These are phyloP conservation scores for Hypoxylon trugodes DNA, from an alignment of 495 filamentous ascomycete genomes.

Conservation along the genomic window DNA sequence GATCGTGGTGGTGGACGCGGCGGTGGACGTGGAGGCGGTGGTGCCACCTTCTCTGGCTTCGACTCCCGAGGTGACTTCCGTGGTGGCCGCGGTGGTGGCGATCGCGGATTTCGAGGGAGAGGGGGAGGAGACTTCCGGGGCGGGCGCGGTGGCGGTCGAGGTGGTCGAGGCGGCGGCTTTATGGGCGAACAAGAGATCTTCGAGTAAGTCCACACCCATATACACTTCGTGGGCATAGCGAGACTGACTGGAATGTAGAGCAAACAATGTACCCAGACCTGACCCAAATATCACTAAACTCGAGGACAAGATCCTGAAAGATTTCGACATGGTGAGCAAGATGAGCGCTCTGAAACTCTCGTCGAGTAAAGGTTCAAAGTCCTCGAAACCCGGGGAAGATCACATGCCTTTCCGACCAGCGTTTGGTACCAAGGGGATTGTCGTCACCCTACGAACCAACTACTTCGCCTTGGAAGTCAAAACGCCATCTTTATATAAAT, in stretches of 20 bases:
- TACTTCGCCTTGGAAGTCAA: constrained; percentile 64
- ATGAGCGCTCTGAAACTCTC: constrained; percentile 44
- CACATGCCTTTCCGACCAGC: constrained; percentile 65
- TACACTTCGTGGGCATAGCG: not conserved
- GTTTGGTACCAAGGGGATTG: constrained; percentile 62
- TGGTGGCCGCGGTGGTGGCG: constrained; percentile 20
- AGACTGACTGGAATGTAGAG: constrained; percentile 17
- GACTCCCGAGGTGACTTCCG: constrained; percentile 24
- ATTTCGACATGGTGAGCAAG: constrained; percentile 25
- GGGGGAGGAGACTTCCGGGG: constrained; percentile 39
- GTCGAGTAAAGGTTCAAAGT: constrained; percentile 12
- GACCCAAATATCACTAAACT: constrained; percentile 45
- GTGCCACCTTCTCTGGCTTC: constrained; percentile 37
- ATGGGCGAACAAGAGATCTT: constrained; percentile 37
- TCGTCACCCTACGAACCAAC: constrained; percentile 68
- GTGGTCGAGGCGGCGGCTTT: constrained; percentile 36
- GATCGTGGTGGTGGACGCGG: constrained; percentile 39
- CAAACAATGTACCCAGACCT: constrained; percentile 29
- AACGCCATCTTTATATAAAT: constrained; percentile 47
- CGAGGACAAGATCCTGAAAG: constrained; percentile 46
- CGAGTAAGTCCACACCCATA: constrained; percentile 39
- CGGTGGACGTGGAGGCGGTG: constrained; percentile 35
- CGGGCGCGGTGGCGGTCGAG: constrained; percentile 23
- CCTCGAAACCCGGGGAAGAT: constrained; percentile 7
- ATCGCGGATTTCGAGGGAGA: constrained; percentile 10